Conservation (phyloP, 1,284 basidiomycete species). For the Entoloma clypeatum region DNA sequence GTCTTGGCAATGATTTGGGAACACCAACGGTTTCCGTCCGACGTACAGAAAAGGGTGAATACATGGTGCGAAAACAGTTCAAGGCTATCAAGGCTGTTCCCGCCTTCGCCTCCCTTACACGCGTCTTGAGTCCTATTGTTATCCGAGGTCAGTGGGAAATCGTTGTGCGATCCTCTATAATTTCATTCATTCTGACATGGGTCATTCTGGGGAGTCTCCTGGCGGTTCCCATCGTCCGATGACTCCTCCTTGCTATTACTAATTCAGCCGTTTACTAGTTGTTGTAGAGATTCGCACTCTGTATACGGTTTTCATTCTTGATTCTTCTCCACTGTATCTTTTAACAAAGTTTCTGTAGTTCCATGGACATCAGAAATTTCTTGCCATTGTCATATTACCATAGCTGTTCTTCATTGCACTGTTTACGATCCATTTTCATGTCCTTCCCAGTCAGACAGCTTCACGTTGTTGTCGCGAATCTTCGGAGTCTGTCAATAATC, state of each 20-base stretch:
- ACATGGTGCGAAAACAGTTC: constrained; percentile 35
- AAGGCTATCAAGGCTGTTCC: constrained; percentile 56
- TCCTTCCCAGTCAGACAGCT: too few relatives aligned
- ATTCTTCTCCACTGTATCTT: not conserved
- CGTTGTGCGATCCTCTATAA: constrained; percentile 36
- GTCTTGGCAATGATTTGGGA: constrained; percentile 6
- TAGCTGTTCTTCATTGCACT: too few relatives aligned
- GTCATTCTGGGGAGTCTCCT: constrained; percentile 33
- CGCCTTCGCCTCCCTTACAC: constrained; percentile 68
- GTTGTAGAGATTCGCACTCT: not conserved
- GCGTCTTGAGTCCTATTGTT: constrained; percentile 64
- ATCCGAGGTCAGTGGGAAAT: constrained; percentile 77
- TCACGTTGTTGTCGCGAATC: too few relatives aligned
- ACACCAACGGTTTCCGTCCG: constrained; percentile 2
- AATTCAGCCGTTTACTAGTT: not conserved
- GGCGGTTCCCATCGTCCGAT: constrained; percentile 27
- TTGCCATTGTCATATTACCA: too few relatives aligned
- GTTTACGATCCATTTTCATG: too few relatives aligned
- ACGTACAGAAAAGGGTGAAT: constrained; percentile 15
- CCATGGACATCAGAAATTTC: not conserved
- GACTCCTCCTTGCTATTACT: not conserved
- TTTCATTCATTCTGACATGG: constrained; percentile 36
- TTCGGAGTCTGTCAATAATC: too few relatives aligned
- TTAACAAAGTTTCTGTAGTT: not conserved
- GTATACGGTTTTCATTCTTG: not conserved